These are phyloP conservation scores for Chimonanthus salicifolius DNA, from an alignment of 164 flowering plant species.

Conservation along the genomic window DNA sequence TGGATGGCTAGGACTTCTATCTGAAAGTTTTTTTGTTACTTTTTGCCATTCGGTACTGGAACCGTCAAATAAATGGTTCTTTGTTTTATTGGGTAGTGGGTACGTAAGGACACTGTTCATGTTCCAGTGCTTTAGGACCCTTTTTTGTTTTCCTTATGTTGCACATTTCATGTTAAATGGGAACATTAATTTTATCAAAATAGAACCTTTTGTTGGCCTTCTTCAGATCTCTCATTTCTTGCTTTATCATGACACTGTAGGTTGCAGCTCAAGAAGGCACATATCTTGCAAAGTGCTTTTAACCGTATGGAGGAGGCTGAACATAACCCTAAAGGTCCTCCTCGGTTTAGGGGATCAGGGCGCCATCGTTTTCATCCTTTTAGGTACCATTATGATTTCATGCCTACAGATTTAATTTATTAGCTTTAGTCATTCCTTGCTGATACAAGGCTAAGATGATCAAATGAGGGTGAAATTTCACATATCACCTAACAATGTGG, in stretches of 20 bases:
- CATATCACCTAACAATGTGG: too few species aligned
- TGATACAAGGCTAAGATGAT: background rate
- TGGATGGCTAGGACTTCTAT: background rate
- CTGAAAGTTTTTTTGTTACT: too few species aligned
- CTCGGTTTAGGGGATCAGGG: conserved; percentile 66
- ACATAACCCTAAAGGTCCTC: conserved; percentile 75
- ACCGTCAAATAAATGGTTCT: too few species aligned
- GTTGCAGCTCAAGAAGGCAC: conserved; percentile 87
- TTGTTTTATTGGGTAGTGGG: background rate
- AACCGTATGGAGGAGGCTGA: conserved; percentile 73
- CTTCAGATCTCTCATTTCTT: background rate
- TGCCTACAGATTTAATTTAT: too few species aligned
- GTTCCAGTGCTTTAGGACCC: background rate
- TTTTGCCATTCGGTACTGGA: too few species aligned
- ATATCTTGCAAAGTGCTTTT: conserved; percentile 76
- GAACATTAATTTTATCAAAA: background rate
- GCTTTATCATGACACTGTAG: conserved; percentile 25
- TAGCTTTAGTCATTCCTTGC: too few species aligned
- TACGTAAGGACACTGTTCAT: background rate
- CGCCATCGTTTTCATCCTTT: too few species aligned
- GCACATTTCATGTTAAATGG: background rate
- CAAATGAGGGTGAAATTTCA: too few species aligned
- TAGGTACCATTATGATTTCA: too few species aligned
- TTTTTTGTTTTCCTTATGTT: background rate
- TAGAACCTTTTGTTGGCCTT: background rate